A percentile compares a stretch with the other conserved stretches of the same genome.
These are phyloP conservation scores for Talaromyces amestolkiae DNA, from an alignment of 2,329 filamentous ascomycete species.

Conservation along the genomic window DNA sequence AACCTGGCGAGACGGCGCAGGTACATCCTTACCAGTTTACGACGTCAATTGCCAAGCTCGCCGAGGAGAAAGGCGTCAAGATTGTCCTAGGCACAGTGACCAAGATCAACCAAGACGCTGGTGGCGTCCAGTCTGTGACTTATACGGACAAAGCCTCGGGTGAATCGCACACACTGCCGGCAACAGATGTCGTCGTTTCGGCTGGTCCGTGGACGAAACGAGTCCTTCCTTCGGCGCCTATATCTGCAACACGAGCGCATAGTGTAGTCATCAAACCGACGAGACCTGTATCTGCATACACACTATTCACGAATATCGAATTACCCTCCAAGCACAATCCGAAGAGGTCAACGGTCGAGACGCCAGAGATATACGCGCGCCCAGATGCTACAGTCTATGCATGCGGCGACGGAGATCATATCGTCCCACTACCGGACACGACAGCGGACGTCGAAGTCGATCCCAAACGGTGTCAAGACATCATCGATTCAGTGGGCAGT, in stretches of 20 bases:
- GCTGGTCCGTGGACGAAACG: slow-evolving; percentile 62
- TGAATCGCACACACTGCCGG: slow-evolving; percentile 50
- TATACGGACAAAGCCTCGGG: slow-evolving; percentile 56
- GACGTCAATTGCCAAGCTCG: slow-evolving; percentile 74
- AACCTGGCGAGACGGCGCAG: slow-evolving; percentile 77
- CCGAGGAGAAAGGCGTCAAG: slow-evolving; percentile 65
- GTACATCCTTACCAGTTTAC: slow-evolving; percentile 93
- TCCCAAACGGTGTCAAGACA: slow-evolving; percentile 73
- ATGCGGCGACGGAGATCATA: slow-evolving; percentile 82
- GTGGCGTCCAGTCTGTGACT: slow-evolving; percentile 59
- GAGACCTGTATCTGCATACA: slow-evolving; percentile 50
- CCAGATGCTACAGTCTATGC: slow-evolving; percentile 89
- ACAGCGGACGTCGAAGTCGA: slow-evolving; percentile 76
- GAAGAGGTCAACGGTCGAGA: slow-evolving; percentile 60
- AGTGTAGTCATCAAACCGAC: slow-evolving; percentile 60
- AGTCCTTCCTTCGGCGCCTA: slow-evolving; percentile 56
- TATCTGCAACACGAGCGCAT: slow-evolving; percentile 60
- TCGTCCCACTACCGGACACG: slow-evolving; percentile 70
- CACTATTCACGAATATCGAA: slow-evolving; percentile 75
- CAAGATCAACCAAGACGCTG: slow-evolving; percentile 55
- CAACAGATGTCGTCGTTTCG: slow-evolving; percentile 60
- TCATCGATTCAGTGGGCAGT: slow-evolving; percentile 70
- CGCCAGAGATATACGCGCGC: slow-evolving; percentile 90
- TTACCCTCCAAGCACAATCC: slow-evolving; percentile 58
- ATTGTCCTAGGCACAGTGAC: slow-evolving; percentile 69